Percentiles rank a stretch among this genome's conserved stretches.
Conservation (phyloP, 495 filamentous ascomycete genomes). For the Xylaria cubensis region DNA sequence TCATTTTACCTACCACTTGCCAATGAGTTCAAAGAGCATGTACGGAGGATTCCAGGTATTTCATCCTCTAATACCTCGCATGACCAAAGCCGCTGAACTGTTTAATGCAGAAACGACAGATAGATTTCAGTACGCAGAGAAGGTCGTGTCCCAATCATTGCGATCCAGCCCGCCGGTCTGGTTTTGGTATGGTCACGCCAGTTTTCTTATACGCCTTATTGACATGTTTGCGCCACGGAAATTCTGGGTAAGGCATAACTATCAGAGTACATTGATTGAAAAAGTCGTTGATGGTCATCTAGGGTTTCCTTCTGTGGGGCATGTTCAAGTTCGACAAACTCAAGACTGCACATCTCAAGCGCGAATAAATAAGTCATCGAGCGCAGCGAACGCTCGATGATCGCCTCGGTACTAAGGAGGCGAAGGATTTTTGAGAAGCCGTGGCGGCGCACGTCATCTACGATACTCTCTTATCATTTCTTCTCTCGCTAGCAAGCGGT, state of each 20-base stretch:
- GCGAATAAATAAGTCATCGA: neutral
- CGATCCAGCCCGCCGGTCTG: neutral
- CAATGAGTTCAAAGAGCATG: neutral
- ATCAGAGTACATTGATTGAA: neutral
- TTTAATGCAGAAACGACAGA: neutral
- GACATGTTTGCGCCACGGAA: neutral
- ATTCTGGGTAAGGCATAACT: neutral
- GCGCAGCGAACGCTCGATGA: neutral
- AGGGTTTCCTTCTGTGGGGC: neutral
- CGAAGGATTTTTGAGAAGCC: no score
- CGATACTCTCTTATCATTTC: neutral
- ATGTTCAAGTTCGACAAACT: neutral
- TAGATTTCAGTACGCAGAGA: neutral
- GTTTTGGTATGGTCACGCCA: neutral
- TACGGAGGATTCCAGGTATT: neutral
- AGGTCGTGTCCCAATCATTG: neutral
- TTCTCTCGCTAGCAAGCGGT: neutral
- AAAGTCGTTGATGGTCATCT: neutral
- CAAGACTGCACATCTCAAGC: neutral
- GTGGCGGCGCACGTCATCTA: neutral
- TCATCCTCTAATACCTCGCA: neutral
- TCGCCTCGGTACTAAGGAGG: neutral
- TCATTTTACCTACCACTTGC: neutral
- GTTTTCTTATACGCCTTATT: neutral
- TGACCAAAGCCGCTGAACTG: neutral